Conservation (phyloP, 2,329 filamentous ascomycete species). For the Alternaria solani region DNA sequence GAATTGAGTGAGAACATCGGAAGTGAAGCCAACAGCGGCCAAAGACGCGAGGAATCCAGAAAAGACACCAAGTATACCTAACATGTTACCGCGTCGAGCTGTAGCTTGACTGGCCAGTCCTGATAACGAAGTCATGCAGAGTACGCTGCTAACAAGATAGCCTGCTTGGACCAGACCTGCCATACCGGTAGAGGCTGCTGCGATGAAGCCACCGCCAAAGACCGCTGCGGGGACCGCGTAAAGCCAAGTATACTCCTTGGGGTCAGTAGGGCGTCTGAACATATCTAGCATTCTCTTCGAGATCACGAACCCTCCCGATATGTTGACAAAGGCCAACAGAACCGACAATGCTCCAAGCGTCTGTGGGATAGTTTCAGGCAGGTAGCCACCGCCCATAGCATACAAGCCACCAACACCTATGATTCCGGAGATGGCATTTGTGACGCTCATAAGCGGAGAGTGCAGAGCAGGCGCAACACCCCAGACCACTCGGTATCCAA, state of each 20-base stretch:
- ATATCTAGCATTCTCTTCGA: slow-evolving; percentile 89
- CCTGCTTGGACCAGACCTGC: slow-evolving; percentile 86
- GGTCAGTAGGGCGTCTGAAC: slow-evolving; percentile 75
- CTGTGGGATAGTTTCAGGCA: slow-evolving; percentile 75
- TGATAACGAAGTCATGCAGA: slow-evolving; percentile 83
- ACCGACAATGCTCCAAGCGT: slow-evolving; percentile 79
- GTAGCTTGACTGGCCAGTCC: slow-evolving; percentile 83
- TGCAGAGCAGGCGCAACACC: slow-evolving; percentile 84
- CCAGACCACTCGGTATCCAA: slow-evolving; percentile 90
- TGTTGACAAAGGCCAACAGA: slow-evolving; percentile 84
- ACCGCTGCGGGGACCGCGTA: slow-evolving; percentile 79
- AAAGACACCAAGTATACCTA: slow-evolving; percentile 85
- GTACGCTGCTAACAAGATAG: slow-evolving; percentile 82
- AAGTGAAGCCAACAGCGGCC: slow-evolving; percentile 79
- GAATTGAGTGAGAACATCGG: slow-evolving; percentile 82
- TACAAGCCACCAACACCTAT: slow-evolving; percentile 89
- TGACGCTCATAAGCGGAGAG: slow-evolving; percentile 90
- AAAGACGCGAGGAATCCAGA: slow-evolving; percentile 85
- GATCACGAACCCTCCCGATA: slow-evolving; percentile 88
- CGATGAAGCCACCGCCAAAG: slow-evolving; percentile 82
- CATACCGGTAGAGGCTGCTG: slow-evolving; percentile 80
- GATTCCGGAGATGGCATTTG: slow-evolving; percentile 90
- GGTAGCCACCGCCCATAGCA: slow-evolving; percentile 78
- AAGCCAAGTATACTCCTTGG: slow-evolving; percentile 86
- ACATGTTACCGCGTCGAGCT: slow-evolving; percentile 82